These are phyloP conservation scores for Auricularia cornea DNA, from an alignment of 768 basidiomycete genomes.

Conservation along the genomic window DNA sequence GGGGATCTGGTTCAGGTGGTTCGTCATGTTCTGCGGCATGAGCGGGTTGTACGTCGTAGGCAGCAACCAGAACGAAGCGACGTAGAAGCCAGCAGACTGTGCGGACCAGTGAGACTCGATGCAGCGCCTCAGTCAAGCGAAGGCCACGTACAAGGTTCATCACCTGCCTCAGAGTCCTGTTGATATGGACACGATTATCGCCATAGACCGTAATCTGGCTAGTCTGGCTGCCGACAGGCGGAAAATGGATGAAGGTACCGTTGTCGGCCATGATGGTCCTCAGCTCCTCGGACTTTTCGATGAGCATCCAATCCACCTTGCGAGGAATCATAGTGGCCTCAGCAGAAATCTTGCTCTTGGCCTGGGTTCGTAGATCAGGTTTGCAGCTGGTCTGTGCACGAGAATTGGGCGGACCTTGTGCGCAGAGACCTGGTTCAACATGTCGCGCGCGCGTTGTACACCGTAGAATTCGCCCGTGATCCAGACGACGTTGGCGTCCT, in stretches of 20 bases:
- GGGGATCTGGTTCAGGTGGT: constrained; percentile 77
- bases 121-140: not conserved
- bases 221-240: constrained; percentile 84
- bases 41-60: constrained; percentile 91
- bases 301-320: constrained; percentile 97
- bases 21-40: constrained; percentile 61
- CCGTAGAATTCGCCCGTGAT: constrained; percentile 98
- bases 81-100: constrained; percentile 90
- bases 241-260: constrained; percentile 91
- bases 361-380: constrained; percentile 35
- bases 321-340: constrained; percentile 93
- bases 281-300: constrained; percentile 91
- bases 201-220: constrained; percentile 92
- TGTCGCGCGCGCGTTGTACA: constrained; percentile 89
- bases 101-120: not conserved
- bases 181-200: constrained; percentile 88
- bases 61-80: constrained; percentile 95
- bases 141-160: constrained; percentile 77
- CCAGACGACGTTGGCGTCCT: constrained; percentile 76
- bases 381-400: constrained; percentile 12
- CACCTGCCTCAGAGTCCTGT: constrained; percentile 85
- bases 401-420: constrained; percentile 54
- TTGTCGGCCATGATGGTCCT: constrained; percentile 93
- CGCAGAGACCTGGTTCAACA: constrained; percentile 81
- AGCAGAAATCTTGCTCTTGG: constrained; percentile 80